Conservation (phyloP, 129 eudicot genomes). For the Flaveria trinervia region DNA sequence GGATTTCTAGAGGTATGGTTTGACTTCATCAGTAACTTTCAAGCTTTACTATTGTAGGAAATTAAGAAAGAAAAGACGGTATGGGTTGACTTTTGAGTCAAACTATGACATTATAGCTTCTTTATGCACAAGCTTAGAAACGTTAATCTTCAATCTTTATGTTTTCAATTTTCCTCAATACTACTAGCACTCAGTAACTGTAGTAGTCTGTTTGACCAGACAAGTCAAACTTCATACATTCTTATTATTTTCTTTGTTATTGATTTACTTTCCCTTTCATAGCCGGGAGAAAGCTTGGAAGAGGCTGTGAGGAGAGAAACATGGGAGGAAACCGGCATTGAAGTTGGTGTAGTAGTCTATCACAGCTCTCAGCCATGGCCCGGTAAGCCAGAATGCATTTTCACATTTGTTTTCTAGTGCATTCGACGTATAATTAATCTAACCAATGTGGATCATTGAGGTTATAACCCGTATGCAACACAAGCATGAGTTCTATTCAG, state of each 20-base stretch:
- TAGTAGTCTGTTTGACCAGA: not conserved
- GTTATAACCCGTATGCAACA: not conserved
- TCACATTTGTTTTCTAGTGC: not conserved
- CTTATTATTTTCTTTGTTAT: not conserved
- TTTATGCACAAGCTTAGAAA: constrained; percentile 1
- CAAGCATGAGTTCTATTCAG: not conserved
- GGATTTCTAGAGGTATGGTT: constrained; percentile 77
- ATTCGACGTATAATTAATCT: not conserved
- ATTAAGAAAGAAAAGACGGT: not conserved
- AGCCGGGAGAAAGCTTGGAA: constrained; percentile 99
- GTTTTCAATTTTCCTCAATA: not conserved
- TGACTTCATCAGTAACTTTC: not conserved
- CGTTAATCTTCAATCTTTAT: not conserved
- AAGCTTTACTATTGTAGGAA: not conserved
- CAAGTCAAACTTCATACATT: constrained; percentile 5
- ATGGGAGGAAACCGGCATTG: constrained; percentile 92
- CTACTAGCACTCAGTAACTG: not conserved
- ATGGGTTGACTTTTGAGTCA: not conserved
- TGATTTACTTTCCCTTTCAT: constrained; percentile 18
- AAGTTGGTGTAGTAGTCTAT: constrained; percentile 87
- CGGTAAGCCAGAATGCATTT: constrained; percentile 44
- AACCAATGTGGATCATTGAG: not conserved
- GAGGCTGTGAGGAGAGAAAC: constrained; percentile 99
- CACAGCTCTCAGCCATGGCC: constrained; percentile 99
- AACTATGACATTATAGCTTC: not conserved